Conservation (phyloP, 164 flowering plant species). For the Vitis riparia region DNA sequence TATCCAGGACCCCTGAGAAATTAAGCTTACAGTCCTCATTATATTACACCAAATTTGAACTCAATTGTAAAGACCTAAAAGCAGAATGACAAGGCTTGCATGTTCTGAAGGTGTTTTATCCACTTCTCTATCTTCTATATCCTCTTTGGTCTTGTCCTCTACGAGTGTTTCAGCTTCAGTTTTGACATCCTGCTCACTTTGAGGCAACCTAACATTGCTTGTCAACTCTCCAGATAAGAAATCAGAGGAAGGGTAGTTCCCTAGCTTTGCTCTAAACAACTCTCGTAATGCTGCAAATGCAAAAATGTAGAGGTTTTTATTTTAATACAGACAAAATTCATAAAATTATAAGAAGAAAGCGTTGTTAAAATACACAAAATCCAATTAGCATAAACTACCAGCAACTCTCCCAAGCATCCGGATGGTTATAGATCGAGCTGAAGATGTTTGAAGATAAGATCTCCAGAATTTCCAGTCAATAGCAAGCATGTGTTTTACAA, state of each 20-base stretch:
- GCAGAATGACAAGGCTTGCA: slow-evolving; percentile 25
- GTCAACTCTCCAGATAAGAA: slow-evolving; percentile 43
- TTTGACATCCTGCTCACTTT: slow-evolving; percentile 30
- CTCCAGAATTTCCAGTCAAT: too few relatives aligned
- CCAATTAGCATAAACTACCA: too few relatives aligned
- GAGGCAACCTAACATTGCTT: slow-evolving; percentile 30
- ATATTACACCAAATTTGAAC: too few relatives aligned
- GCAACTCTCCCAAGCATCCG: too few relatives aligned
- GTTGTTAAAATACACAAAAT: too few relatives aligned
- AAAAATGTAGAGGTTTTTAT: too few relatives aligned
- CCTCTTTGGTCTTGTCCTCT: slow-evolving; percentile 19
- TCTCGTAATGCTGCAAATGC: slow-evolving; percentile 72
- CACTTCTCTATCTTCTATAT: slow-evolving; percentile 9
- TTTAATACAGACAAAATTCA: too few relatives aligned
- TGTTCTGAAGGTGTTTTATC: slow-evolving; percentile 22
- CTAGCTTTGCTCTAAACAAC: slow-evolving; percentile 60
- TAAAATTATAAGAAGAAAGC: too few relatives aligned
- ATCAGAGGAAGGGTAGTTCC: slow-evolving; percentile 34
- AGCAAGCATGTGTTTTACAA: too few relatives aligned
- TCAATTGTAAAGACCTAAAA: too few relatives aligned
- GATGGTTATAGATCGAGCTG: too few relatives aligned
- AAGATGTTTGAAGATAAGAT: too few relatives aligned
- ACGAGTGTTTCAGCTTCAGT: slow-evolving; percentile 23
- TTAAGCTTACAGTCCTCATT: neutral
- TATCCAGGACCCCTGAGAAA: slow-evolving; percentile 86